phyloP scores from a whole-genome alignment of 2,329 filamentous ascomycete species.

The Albophoma yamanashiensis region DNA sequence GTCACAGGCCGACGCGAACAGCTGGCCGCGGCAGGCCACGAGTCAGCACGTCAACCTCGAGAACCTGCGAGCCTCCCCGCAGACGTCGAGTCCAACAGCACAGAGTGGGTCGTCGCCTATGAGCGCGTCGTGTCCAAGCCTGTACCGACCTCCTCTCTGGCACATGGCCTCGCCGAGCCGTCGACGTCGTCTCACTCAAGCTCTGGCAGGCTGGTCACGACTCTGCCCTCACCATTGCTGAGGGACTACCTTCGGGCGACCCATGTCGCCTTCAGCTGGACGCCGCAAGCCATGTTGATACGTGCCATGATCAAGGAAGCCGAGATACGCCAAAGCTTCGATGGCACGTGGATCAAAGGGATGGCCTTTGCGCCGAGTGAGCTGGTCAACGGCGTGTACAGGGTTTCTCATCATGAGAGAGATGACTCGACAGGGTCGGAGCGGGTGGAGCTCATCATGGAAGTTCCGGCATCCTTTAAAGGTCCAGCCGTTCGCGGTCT shows the following conservation, averaged over 20 bases:
- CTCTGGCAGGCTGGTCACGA: neutral
- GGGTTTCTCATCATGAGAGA: conserved; percentile 12
- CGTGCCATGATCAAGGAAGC: conserved; percentile 11
- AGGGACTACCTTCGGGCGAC: conserved; percentile 15
- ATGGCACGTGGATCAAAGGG: conserved; percentile 9
- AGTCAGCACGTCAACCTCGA: neutral
- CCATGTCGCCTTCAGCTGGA: conserved; percentile 20
- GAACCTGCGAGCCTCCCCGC: conserved; percentile 8
- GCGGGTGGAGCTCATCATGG: conserved; percentile 17
- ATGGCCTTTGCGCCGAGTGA: conserved; percentile 15
- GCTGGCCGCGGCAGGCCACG: neutral
- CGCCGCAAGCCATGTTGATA: conserved; percentile 20
- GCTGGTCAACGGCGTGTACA: conserved; percentile 20
- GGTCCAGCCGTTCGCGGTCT: conserved; percentile 13
- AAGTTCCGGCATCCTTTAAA: conserved; percentile 12
- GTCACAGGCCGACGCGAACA: neutral
- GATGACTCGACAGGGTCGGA: conserved; percentile 5
- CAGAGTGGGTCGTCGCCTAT: conserved; percentile 15
- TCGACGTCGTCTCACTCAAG: conserved; percentile 8
- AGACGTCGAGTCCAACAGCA: conserved; percentile 8
- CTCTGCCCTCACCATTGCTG: conserved; percentile 10
- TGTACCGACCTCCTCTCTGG: conserved; percentile 6
- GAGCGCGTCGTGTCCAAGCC: conserved; percentile 16
- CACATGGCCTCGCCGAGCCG: neutral
- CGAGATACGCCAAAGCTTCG: conserved; percentile 12